These are phyloP conservation scores for Aureobasidium sp. DNA, from an alignment of 2,329 filamentous ascomycete genomes.

Conservation along the genomic window DNA sequence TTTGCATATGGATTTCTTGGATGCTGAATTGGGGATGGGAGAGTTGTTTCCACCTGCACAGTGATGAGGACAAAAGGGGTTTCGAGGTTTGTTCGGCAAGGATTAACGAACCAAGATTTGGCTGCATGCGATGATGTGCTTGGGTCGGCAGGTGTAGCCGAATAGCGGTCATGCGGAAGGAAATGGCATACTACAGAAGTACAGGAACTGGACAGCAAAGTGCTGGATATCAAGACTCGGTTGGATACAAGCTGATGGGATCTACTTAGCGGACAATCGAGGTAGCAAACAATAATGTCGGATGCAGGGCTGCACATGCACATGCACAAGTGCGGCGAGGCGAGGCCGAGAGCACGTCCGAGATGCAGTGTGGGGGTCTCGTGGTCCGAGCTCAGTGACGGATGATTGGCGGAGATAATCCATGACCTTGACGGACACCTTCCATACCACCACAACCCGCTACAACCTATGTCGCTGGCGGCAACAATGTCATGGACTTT, in stretches of 20 bases:
- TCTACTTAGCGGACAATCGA: neutral
- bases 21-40: neutral
- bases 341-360: neutral
- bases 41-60: neutral
- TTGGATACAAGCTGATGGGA: neutral
- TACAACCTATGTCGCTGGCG: neutral
- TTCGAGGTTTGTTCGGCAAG: neutral
- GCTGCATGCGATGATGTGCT: neutral
- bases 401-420: slow-evolving; percentile 7
- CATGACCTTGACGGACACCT: neutral
- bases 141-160: neutral
- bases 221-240: neutral
- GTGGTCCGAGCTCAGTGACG: neutral
- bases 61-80: neutral
- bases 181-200: neutral
- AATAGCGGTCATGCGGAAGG: neutral
- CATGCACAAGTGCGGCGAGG: neutral
- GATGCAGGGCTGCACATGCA: neutral
- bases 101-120: neutral
- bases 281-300: neutral
- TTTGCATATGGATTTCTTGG: slow-evolving; percentile 6
- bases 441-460: too few species aligned
- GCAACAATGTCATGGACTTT: slow-evolving; percentile 26
- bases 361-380: neutral
- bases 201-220: neutral